Evolutionary conservation across 2,329 filamentous ascomycete species (phyloP).

Genomic region (Beauveria scarabaeidicola): DNA sequence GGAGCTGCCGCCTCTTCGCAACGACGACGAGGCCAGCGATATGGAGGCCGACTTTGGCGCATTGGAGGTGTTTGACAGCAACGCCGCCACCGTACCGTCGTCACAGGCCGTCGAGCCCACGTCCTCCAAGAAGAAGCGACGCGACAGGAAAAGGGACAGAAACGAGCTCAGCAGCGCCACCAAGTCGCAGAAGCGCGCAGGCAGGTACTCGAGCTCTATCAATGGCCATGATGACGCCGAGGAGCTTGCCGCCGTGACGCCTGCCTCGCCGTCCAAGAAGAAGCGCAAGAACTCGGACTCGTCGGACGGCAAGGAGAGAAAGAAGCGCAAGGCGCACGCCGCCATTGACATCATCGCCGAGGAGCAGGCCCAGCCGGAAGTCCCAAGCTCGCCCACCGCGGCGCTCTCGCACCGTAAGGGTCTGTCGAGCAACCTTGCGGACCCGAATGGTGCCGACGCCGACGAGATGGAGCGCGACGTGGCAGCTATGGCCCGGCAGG

Average conservation of each 20-base stretch:
- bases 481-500: slow-evolving; percentile 25
- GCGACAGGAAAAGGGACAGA: slow-evolving; percentile 20
- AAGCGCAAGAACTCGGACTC: slow-evolving; percentile 26
- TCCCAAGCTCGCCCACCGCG: slow-evolving; percentile 21
- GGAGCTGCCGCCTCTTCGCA: slow-evolving; percentile 13
- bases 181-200: slow-evolving; percentile 13
- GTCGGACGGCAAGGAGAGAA: slow-evolving; percentile 22
- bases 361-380: slow-evolving; percentile 13
- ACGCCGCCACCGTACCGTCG: slow-evolving; percentile 20
- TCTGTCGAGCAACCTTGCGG: slow-evolving; percentile 17
- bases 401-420: slow-evolving; percentile 20
- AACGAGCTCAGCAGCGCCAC: slow-evolving; percentile 14
- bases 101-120: slow-evolving; percentile 18
- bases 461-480: slow-evolving; percentile 18
- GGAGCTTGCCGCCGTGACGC: neutral
- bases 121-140: slow-evolving; percentile 21
- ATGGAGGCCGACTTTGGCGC: slow-evolving; percentile 25
- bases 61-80: slow-evolving; percentile 32
- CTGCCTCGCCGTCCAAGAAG: slow-evolving; percentile 17
- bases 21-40: slow-evolving; percentile 16
- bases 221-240: neutral
- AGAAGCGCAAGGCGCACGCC: slow-evolving; percentile 24
- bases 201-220: slow-evolving; percentile 9
- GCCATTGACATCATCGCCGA: slow-evolving; percentile 15
- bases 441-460: neutral